phyloP scores from a whole-genome alignment of 805 yeast species.

The Scheffersomyces ergatensis region DNA sequence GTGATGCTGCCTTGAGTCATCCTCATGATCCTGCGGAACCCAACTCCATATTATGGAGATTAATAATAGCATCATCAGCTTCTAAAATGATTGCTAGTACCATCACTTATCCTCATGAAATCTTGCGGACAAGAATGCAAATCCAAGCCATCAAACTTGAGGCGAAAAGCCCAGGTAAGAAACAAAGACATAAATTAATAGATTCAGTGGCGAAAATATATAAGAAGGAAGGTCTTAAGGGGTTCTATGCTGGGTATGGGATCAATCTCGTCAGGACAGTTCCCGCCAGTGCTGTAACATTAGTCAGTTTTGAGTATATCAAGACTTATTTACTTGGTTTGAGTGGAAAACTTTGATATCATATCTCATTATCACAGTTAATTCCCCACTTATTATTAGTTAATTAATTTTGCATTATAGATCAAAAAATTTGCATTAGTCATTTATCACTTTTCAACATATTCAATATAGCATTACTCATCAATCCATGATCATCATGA shows the following conservation, averaged over 20 bases:
- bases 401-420: no score
- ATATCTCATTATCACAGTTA: no score
- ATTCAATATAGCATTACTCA: no score
- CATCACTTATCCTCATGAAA: slow-evolving; percentile 94
- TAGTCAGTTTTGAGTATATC: slow-evolving; percentile 86
- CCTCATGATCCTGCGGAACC: neutral
- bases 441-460: no score
- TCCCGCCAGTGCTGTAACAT: slow-evolving; percentile 93
- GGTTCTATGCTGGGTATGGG: slow-evolving; percentile 86
- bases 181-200: slow-evolving; percentile 16
- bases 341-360: slow-evolving; percentile 15
- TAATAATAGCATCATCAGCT: slow-evolving; percentile 62
- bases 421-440: no score
- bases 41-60: slow-evolving; percentile 22
- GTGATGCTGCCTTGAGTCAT: slow-evolving; percentile 6
- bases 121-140: slow-evolving; percentile 88
- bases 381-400: no score
- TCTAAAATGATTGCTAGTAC: slow-evolving; percentile 89
- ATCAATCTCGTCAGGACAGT: slow-evolving; percentile 87
- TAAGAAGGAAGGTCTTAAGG: slow-evolving; percentile 69
- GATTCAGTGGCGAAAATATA: slow-evolving; percentile 42
- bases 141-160: slow-evolving; percentile 37
- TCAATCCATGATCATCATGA: no score
- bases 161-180: slow-evolving; percentile 10
- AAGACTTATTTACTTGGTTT: slow-evolving; percentile 48